phyloP scores from a whole-genome alignment of 2,329 filamentous ascomycete species.

The Aureobasidium pullulans region DNA sequence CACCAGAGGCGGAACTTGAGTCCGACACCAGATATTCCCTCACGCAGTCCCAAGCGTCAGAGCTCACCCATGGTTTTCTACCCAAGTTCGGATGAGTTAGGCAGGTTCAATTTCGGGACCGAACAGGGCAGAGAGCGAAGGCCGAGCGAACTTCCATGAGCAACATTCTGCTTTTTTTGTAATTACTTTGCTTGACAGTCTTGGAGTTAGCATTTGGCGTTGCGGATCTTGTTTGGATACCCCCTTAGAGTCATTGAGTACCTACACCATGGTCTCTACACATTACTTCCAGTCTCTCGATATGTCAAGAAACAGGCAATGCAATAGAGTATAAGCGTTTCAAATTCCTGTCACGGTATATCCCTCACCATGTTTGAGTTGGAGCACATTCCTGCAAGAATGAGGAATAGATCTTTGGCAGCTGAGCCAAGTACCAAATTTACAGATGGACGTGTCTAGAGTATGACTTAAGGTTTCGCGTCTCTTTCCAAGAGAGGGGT shows the following conservation, averaged over 20 bases:
- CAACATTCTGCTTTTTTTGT: not conserved
- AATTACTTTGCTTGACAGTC: not conserved
- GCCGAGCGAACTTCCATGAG: not conserved
- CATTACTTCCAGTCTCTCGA: too few species aligned
- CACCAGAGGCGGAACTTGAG: not conserved
- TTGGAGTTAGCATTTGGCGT: not conserved
- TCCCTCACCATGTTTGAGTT: too few species aligned
- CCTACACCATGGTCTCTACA: not conserved
- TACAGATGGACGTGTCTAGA: not conserved
- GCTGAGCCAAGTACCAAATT: not conserved
- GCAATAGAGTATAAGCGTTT: too few species aligned
- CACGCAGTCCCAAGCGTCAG: conserved; percentile 10
- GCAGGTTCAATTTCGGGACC: conserved; percentile 16
- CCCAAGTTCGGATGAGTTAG: conserved; percentile 13
- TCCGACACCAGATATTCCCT: conserved; percentile 15
- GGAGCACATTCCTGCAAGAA: too few species aligned
- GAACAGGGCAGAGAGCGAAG: not conserved
- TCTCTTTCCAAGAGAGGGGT: not conserved
- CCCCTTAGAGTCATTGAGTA: not conserved
- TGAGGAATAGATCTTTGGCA: too few species aligned
- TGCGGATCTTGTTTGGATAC: not conserved
- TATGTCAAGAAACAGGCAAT: too few species aligned
- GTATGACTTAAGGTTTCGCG: not conserved
- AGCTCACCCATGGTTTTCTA: conserved; percentile 12
- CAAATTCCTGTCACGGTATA: too few species aligned